Conservation (phyloP, 805 yeast species). For the Candida oleophila region DNA sequence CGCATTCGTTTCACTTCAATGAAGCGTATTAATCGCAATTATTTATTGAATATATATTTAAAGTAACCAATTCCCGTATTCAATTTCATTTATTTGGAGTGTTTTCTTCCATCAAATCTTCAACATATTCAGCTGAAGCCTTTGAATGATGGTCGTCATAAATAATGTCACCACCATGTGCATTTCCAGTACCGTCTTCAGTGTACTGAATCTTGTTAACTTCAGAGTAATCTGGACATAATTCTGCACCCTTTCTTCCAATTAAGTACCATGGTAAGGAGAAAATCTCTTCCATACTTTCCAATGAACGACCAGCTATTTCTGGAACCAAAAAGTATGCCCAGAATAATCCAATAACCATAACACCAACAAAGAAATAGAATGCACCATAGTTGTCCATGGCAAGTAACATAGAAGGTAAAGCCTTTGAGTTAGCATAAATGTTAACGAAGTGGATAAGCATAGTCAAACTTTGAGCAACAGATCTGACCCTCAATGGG, state of each 20-base stretch:
- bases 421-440: constrained; percentile 55
- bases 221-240: constrained; percentile 53
- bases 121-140: constrained; percentile 1
- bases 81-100: neutral
- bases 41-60: too few species aligned
- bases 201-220: constrained; percentile 25
- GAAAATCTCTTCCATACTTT: constrained; percentile 52
- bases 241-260: constrained; percentile 52
- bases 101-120: constrained; percentile 14
- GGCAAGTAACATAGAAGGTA: constrained; percentile 49
- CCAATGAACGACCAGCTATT: constrained; percentile 50
- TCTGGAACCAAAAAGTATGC: constrained; percentile 53
- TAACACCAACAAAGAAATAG: constrained; percentile 48
- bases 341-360: constrained; percentile 42
- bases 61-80: neutral
- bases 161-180: constrained; percentile 4
- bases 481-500: constrained; percentile 49
- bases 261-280: constrained; percentile 56
- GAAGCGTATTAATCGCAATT: too few species aligned
- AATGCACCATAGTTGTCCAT: constrained; percentile 51
- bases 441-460: constrained; percentile 56
- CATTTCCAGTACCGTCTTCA: constrained; percentile 7
- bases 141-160: constrained; percentile 1
- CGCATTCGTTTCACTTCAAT: neutral
- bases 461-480: constrained; percentile 54